Base-by-base conservation (phyloP, 345 rosid species). In the Mercurialis annua region DNA sequence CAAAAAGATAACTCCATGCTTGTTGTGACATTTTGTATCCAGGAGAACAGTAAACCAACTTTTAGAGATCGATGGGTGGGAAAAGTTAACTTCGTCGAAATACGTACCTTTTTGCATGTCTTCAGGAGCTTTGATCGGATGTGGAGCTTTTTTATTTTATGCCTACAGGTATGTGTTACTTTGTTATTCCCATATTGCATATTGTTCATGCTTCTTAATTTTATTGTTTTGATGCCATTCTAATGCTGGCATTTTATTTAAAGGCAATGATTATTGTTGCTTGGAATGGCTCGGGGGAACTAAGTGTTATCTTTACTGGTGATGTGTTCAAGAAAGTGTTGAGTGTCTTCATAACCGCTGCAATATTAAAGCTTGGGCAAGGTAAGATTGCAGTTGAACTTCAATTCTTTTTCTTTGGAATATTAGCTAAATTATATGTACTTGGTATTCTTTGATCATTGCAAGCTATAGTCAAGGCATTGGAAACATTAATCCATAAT, bases 61-160 rank as follows among this genome's bases (percentile, higher is more conserved):
- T 71, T 46, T 54, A 77, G 65, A 73, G 89, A 90, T 77, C 81
- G 84, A 61, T 92, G 99, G 99, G 85, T 83, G 69, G 99, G 98
- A 53, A 95, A 95, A 79, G 98, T 86, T 70, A 92, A 95, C 78
- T 92, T 95, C 74, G 99, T 95, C 71, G 99, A 95, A 81, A 92
- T 95, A 68, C 94, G 99, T 40, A 79, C 98, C 31, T 95, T 92
- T 82, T 92, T 93, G 96, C 99, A 95, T 83, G 70, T 92, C 65
- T 95, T 95, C 76, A 89, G 99, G 78, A 95, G 98, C 86, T 95
- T 90, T 60, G 99, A 95, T 82, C 92, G 97, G 54, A 92, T 95
- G 99, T 95, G 99, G 99, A 85, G 92, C 72, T 95, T 95, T 79
- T 88, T 86, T 63, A 92, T 95, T 79, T 76, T 95, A 54, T 84